A percentile compares a stretch with the other conserved stretches of the same genome.
phyloP scores from a whole-genome alignment of 129 eudicot species.

The Artemisia argyi region DNA sequence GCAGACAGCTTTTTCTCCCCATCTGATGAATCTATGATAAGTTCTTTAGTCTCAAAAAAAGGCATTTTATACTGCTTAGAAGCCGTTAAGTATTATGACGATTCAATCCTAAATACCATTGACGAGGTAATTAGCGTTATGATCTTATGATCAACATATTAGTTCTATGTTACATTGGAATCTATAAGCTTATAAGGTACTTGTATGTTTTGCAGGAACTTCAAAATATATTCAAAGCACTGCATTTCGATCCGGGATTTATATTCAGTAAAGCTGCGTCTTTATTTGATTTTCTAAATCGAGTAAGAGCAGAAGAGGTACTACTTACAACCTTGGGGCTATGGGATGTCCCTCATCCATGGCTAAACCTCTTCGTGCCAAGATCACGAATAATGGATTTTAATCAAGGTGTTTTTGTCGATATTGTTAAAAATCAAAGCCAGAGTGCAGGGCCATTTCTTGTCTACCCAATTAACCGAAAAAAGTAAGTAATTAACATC shows the following conservation, averaged over 20 bases:
- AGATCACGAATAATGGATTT: constrained; percentile 41
- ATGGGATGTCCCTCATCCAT: constrained; percentile 49
- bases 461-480: constrained; percentile 45
- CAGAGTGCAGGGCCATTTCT: constrained; percentile 39
- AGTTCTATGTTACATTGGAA: background rate
- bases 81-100: constrained; percentile 37
- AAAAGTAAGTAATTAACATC: constrained; percentile 27
- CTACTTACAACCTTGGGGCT: constrained; percentile 34
- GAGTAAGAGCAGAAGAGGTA: constrained; percentile 39
- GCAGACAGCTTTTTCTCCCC: constrained; percentile 22
- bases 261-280: constrained; percentile 36
- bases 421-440: constrained; percentile 33
- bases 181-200: background rate
- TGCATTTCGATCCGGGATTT: constrained; percentile 33
- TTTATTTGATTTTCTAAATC: constrained; percentile 37
- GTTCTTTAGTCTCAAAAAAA: constrained; percentile 10
- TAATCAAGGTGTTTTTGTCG: constrained; percentile 41
- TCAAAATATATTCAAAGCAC: constrained; percentile 20
- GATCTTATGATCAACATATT: constrained; percentile 9
- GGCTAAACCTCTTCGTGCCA: constrained; percentile 53
- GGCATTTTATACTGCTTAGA: constrained; percentile 40
- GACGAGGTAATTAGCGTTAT: constrained; percentile 30
- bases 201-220: constrained; percentile 32
- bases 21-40: constrained; percentile 18
- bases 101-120: constrained; percentile 21